Conservation (phyloP, 192 early-diverging fungal genomes). For the Phlyctochytrium arcticum region DNA sequence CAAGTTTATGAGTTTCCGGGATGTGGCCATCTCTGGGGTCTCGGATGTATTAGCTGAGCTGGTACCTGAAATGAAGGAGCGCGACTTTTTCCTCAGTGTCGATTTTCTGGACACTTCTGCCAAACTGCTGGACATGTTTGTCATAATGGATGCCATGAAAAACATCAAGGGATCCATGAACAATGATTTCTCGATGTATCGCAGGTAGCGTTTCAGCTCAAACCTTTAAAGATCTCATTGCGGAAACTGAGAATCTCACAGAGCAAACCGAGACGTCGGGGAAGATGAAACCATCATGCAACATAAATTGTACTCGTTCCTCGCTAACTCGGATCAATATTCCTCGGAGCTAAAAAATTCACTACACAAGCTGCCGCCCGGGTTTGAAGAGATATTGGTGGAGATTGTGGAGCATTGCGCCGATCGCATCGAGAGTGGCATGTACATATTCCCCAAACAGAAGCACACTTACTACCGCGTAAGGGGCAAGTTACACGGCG, state of each 20-base stretch:
- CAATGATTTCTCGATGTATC: constrained; percentile 56
- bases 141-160: constrained; percentile 50
- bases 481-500: neutral
- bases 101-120: constrained; percentile 35
- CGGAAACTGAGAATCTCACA: constrained; percentile 6
- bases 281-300: constrained; percentile 29
- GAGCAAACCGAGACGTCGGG: constrained; percentile 5
- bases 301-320: constrained; percentile 38
- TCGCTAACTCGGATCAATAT: constrained; percentile 43
- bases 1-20: constrained; percentile 43
- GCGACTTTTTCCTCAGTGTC: constrained; percentile 33
- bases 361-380: constrained; percentile 17
- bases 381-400: constrained; percentile 39
- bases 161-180: constrained; percentile 51
- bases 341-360: constrained; percentile 33
- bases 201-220: constrained; percentile 6
- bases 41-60: constrained; percentile 31
- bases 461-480: constrained; percentile 39
- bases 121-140: constrained; percentile 36
- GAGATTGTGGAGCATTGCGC: constrained; percentile 42
- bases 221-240: neutral
- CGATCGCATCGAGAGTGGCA: constrained; percentile 32
- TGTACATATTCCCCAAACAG: constrained; percentile 25
- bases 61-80: constrained; percentile 29
- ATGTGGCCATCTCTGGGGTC: constrained; percentile 22